These are phyloP conservation scores for Fusarium kyushuense DNA, from an alignment of 2,329 filamentous ascomycete species.

Conservation along the genomic window DNA sequence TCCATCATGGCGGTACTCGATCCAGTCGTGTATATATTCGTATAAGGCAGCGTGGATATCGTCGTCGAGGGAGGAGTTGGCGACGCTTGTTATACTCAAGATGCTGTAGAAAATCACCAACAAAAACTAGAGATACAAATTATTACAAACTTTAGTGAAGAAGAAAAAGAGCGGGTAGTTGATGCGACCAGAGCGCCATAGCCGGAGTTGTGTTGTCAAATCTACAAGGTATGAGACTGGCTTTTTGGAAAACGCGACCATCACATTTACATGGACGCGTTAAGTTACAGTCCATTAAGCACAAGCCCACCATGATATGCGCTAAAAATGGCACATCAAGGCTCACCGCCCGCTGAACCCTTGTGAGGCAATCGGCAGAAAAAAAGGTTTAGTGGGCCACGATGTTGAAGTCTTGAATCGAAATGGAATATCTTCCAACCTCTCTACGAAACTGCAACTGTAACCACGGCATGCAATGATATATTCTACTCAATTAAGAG, in stretches of 20 bases:
- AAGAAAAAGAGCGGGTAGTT: background rate
- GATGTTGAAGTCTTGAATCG: background rate
- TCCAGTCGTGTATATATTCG: constrained; percentile 10
- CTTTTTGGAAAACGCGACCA: constrained; percentile 38
- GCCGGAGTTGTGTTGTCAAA: constrained; percentile 3
- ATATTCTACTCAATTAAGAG: constrained; percentile 39
- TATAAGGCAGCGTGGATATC: background rate
- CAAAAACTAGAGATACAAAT: background rate
- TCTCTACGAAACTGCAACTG: constrained; percentile 1
- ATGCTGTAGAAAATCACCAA: background rate
- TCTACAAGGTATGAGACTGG: constrained; percentile 6
- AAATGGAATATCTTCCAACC: background rate
- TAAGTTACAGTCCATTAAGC: constrained; percentile 32
- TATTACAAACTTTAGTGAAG: background rate
- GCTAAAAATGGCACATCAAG: constrained; percentile 1
- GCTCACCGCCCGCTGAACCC: constrained; percentile 41
- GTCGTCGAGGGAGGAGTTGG: constrained; percentile 18
- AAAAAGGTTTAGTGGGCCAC: constrained; percentile 43
- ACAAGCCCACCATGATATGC: constrained; percentile 8
- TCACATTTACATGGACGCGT: constrained; percentile 40
- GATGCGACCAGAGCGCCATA: constrained; percentile 13
- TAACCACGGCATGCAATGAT: constrained; percentile 48
- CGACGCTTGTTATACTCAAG: background rate
- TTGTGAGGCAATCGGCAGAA: constrained; percentile 45
- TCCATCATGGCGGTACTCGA: constrained; percentile 33